Conservation (phyloP, 2,329 filamentous ascomycete genomes). For the Eutypa lata region DNA sequence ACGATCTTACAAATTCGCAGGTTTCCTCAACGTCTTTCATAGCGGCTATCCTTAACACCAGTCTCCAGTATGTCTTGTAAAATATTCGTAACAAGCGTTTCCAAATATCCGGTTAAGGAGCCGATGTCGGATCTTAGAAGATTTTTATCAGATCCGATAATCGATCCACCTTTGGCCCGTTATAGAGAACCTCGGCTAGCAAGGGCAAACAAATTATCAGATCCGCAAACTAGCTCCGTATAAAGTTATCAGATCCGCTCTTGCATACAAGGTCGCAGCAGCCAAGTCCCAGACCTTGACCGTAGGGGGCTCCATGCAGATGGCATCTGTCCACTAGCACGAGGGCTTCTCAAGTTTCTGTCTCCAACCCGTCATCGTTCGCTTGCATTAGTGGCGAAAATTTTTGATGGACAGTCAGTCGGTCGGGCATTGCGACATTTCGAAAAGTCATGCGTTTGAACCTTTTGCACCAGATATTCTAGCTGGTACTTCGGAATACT, state of each 20-base stretch:
- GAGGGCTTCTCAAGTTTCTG: conserved; percentile 3
- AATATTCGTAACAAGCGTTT: background rate
- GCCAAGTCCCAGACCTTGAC: background rate
- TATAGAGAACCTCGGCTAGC: background rate
- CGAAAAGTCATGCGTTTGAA: background rate
- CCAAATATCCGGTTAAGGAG: background rate
- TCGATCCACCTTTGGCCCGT: background rate
- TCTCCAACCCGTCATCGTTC: conserved; percentile 22
- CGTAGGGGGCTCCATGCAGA: conserved; percentile 13
- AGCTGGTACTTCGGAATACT: conserved; percentile 13
- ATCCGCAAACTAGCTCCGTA: conserved; percentile 14
- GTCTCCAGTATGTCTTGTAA: background rate
- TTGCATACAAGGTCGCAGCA: conserved; percentile 10
- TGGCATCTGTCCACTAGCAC: background rate
- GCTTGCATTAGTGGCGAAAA: conserved; percentile 22
- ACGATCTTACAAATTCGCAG: too few species aligned
- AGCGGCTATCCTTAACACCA: background rate
- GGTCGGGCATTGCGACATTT: background rate
- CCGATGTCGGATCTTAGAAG: background rate
- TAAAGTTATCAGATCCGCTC: conserved; percentile 37
- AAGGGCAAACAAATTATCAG: conserved; percentile 4
- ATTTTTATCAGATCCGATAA: background rate
- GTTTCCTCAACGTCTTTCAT: too few species aligned
- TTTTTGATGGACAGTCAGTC: conserved; percentile 19
- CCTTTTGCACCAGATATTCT: background rate